These are phyloP conservation scores for Pluteus cervinus DNA, from an alignment of 768 basidiomycete species.

Conservation along the genomic window DNA sequence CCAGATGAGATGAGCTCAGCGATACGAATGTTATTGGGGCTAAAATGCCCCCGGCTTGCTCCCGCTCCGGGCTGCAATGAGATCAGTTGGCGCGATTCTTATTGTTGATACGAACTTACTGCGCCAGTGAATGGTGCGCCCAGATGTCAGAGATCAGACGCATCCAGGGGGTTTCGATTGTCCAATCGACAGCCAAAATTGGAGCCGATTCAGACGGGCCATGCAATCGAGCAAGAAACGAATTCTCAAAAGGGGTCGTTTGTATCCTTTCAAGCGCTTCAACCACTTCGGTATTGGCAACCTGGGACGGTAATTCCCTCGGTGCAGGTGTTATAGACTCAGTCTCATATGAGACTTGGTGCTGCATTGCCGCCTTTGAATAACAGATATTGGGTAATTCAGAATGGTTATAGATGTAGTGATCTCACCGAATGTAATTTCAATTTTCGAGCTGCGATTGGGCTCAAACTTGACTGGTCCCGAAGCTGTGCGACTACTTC, in stretches of 20 bases:
- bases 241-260: conserved; percentile 59
- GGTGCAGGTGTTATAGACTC: conserved; percentile 29
- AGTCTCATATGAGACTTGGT: too few relatives aligned
- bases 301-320: conserved; percentile 15
- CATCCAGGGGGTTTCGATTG: conserved; percentile 68
- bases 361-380: too few relatives aligned
- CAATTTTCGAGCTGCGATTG: too few relatives aligned
- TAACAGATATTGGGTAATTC: too few relatives aligned
- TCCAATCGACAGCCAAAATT: conserved; percentile 65
- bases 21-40: conserved; percentile 61
- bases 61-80: conserved; percentile 46
- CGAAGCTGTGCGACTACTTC: too few relatives aligned
- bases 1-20: conserved; percentile 52
- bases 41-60: conserved; percentile 30
- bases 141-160: conserved; percentile 66
- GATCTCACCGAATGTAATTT: too few relatives aligned
- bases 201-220: conserved; percentile 30
- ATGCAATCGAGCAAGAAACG: conserved; percentile 61
- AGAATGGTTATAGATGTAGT: too few relatives aligned
- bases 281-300: conserved; percentile 30
- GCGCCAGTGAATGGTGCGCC: conserved; percentile 53
- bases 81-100: conserved; percentile 2
- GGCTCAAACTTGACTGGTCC: too few relatives aligned
- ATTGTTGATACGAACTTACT: conserved; percentile 37
- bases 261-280: conserved; percentile 49